Conservation (phyloP, 2,329 filamentous ascomycete genomes). For the Neofusicoccum parvum region DNA sequence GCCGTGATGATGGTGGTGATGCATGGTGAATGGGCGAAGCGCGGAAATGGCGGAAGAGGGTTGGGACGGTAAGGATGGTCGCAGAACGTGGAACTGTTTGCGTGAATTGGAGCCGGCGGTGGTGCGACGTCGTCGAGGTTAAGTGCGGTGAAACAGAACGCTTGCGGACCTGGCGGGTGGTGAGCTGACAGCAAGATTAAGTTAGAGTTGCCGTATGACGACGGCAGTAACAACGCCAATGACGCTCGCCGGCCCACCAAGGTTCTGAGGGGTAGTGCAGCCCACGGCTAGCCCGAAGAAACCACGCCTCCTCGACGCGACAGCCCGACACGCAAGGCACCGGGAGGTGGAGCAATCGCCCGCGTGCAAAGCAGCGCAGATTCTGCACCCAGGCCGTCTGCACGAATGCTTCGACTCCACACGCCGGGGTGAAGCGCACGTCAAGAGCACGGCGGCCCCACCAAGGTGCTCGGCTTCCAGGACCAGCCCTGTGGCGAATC, state of each 20-base stretch:
- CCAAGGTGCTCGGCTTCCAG: background rate
- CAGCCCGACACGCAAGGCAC: too few species aligned
- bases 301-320: too few species aligned
- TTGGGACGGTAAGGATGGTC: background rate
- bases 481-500: background rate
- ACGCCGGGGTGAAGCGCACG: too few species aligned
- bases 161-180: background rate
- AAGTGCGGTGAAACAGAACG: background rate
- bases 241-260: background rate
- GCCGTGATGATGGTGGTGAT: too few species aligned
- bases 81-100: background rate
- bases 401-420: too few species aligned
- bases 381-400: too few species aligned
- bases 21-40: too few species aligned
- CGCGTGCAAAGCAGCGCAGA: too few species aligned
- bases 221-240: background rate
- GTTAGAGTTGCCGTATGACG: slow-evolving; percentile 1
- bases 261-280: too few species aligned
- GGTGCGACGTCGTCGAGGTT: background rate
- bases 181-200: slow-evolving; percentile 1
- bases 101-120: background rate
- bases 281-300: too few species aligned
- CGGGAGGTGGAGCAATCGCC: too few species aligned
- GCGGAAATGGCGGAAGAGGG: background rate
- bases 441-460: background rate